phyloP scores from a whole-genome alignment of 805 yeast genomes.

The Zygosaccharomyces gambellarensis region DNA sequence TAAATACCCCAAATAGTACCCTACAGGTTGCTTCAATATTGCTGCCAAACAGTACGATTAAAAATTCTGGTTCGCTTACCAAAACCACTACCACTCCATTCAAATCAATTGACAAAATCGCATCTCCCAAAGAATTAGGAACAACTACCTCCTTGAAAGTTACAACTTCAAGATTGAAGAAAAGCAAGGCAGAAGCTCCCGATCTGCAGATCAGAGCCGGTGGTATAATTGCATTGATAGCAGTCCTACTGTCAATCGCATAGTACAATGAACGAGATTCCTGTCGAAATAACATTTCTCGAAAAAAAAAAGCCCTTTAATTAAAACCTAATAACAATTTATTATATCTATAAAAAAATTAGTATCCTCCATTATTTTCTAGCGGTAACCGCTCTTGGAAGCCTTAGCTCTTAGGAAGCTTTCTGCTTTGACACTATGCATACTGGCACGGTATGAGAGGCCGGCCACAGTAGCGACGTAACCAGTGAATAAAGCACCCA shows the following conservation, averaged over 20 bases:
- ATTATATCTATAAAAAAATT: neutral
- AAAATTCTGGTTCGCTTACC: slow-evolving; percentile 12
- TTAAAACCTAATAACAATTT: neutral
- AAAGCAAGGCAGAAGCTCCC: slow-evolving; percentile 27
- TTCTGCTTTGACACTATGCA: slow-evolving; percentile 16
- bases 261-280: slow-evolving; percentile 35
- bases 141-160: neutral
- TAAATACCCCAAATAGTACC: slow-evolving; percentile 12
- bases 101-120: neutral
- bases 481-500: slow-evolving; percentile 16
- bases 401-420: slow-evolving; percentile 12
- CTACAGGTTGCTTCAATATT: slow-evolving; percentile 18
- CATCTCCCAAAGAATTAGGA: neutral
- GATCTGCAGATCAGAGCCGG: slow-evolving; percentile 14
- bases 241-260: slow-evolving; percentile 36
- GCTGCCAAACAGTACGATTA: slow-evolving; percentile 10
- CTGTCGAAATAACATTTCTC: slow-evolving; percentile 46
- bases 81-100: neutral
- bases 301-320: neutral
- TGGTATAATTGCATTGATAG: slow-evolving; percentile 34
- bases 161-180: slow-evolving; percentile 9
- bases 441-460: slow-evolving; percentile 18
- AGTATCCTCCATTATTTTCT: neutral
- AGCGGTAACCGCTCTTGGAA: slow-evolving; percentile 11
- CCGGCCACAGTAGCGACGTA: slow-evolving; percentile 16